Percentiles rank a stretch among this genome's conserved stretches.
phyloP scores from a whole-genome alignment of 2,329 filamentous ascomycete genomes.

The Alternaria triticina region DNA sequence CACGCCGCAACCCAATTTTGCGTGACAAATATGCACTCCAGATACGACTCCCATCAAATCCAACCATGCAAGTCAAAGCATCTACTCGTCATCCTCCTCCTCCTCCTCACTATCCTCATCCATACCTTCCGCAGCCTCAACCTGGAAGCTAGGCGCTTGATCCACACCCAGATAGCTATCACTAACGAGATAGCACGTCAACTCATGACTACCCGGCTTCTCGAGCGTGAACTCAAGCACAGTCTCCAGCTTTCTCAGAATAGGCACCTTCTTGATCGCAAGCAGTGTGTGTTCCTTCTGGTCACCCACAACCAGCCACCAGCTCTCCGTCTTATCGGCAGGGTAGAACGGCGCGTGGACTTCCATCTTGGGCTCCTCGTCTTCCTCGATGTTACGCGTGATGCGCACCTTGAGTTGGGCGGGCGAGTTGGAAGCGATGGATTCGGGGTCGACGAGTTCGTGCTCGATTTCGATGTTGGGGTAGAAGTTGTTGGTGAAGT shows the following conservation, averaged over 20 bases:
- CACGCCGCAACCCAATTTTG: background rate
- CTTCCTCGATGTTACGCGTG: constrained; percentile 78
- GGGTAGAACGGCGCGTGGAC: constrained; percentile 98
- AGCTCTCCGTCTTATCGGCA: constrained; percentile 90
- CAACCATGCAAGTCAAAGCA: background rate
- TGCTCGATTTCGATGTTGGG: constrained; percentile 94
- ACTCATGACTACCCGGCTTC: constrained; percentile 78
- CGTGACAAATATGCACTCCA: background rate
- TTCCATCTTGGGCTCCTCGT: constrained; percentile 75
- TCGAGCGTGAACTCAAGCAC: constrained; percentile 89
- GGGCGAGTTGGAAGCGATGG: constrained; percentile 79
- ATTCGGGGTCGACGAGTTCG: constrained; percentile 79
- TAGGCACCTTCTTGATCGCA: constrained; percentile 92
- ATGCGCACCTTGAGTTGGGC: constrained; percentile 85
- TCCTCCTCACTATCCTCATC: constrained; percentile 91
- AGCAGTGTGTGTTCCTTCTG: constrained; percentile 86
- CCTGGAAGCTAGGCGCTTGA: constrained; percentile 87
- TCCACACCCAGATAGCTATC: constrained; percentile 97
- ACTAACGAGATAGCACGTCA: constrained; percentile 95
- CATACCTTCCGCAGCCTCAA: constrained; percentile 89
- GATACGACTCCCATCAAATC: background rate
- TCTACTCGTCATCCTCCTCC: constrained; percentile 62
- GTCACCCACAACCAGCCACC: constrained; percentile 97
- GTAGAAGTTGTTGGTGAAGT: constrained; percentile 95
- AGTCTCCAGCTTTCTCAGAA: constrained; percentile 77